A percentile compares a stretch with the other conserved stretches of the same genome.
These are phyloP conservation scores for Solanum sejunctum DNA, from an alignment of 257 asterid genomes.

Conservation along the genomic window DNA sequence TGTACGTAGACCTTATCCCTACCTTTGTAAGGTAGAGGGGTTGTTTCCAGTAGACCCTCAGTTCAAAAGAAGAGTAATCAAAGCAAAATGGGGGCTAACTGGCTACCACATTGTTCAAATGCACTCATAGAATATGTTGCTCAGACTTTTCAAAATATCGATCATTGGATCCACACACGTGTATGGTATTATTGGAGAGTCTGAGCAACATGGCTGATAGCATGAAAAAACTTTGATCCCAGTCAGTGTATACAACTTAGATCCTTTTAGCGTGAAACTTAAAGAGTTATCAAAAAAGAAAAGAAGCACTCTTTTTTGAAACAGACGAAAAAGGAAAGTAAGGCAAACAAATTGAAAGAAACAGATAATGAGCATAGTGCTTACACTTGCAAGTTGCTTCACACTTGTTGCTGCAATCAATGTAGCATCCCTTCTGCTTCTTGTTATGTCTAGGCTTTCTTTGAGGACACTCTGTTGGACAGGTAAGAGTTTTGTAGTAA, in stretches of 20 bases:
- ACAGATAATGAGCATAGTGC: neutral
- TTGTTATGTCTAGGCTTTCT: conserved; percentile 55
- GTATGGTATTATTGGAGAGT: neutral
- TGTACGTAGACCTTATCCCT: too few species aligned
- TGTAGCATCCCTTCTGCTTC: conserved; percentile 46
- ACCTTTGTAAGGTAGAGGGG: too few species aligned
- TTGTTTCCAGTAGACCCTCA: too few species aligned
- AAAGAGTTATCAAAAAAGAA: neutral
- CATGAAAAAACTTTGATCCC: neutral
- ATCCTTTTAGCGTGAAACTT: neutral
- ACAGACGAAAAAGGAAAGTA: too few species aligned
- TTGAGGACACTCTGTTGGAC: conserved; percentile 41
- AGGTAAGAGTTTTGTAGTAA: conserved; percentile 25
- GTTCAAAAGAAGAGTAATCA: too few species aligned
- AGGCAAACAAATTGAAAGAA: too few species aligned
- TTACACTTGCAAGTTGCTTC: conserved; percentile 60
- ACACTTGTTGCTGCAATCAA: conserved; percentile 55
- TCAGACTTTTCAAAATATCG: neutral
- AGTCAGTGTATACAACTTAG: neutral
- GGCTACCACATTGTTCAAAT: neutral
- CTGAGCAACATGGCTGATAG: neutral
- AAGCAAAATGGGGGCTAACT: neutral
- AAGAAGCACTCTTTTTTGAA: too few species aligned
- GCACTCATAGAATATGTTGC: neutral
- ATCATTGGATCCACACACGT: neutral